Evolutionary conservation across 129 eudicot species (phyloP).

Genomic region (Pulicaria dysenterica): DNA sequence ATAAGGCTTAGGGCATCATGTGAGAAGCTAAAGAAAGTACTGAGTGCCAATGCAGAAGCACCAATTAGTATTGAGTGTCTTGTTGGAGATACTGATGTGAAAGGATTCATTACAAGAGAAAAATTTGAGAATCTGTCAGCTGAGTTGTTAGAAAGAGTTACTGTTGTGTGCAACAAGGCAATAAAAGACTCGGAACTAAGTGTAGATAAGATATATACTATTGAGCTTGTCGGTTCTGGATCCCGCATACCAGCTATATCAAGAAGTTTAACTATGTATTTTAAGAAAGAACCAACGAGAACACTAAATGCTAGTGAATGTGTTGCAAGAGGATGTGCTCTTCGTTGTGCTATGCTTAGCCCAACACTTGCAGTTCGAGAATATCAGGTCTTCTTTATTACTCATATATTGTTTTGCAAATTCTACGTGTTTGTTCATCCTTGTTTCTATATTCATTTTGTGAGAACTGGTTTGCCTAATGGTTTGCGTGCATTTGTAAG

Average conservation of each 20-base stretch:
- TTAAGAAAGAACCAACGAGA: conserved; percentile 63
- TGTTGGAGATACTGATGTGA: conserved; percentile 88
- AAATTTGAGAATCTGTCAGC: conserved; percentile 74
- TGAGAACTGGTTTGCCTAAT: background rate
- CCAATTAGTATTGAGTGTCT: conserved; percentile 74
- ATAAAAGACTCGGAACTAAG: conserved; percentile 51
- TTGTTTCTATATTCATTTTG: background rate
- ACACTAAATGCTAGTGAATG: conserved; percentile 84
- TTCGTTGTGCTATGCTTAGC: conserved; percentile 90
- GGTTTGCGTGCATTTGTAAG: background rate
- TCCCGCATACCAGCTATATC: conserved; percentile 81
- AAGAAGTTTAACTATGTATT: conserved; percentile 41
- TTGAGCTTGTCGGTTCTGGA: conserved; percentile 94
- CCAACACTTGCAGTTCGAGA: conserved; percentile 64
- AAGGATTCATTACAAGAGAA: conserved; percentile 72
- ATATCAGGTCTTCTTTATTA: conserved; percentile 57
- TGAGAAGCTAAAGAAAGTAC: conserved; percentile 77
- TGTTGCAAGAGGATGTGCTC: conserved; percentile 92
- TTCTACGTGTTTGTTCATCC: background rate
- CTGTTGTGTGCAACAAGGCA: conserved; percentile 59
- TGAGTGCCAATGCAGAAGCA: conserved; percentile 91
- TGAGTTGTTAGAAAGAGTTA: conserved; percentile 55
- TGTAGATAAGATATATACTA: conserved; percentile 50
- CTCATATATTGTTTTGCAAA: background rate
- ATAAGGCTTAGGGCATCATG: conserved; percentile 72